A percentile compares a stretch with the other conserved stretches of the same genome.
Conservation (phyloP, 495 filamentous ascomycete species). For the Penicillium nucicola region DNA sequence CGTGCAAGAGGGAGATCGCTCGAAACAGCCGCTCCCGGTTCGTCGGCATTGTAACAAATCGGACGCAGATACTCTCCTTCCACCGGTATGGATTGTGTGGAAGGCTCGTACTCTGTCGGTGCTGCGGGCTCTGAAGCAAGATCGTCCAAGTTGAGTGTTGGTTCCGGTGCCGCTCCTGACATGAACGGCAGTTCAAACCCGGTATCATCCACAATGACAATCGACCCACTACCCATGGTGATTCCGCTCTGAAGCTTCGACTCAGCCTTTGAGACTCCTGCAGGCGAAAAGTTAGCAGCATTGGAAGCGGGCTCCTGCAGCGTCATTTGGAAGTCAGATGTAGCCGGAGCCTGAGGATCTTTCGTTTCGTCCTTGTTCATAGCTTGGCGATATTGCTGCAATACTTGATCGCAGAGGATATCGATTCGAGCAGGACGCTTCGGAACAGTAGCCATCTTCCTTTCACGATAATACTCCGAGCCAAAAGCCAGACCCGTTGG, state of each 20-base stretch:
- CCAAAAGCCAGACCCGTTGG: conserved; percentile 47
- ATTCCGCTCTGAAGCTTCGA: conserved; percentile 54
- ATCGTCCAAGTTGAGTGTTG: conserved; percentile 4
- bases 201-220: conserved; percentile 75
- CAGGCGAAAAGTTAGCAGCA: background rate
- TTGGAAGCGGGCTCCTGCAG: conserved; percentile 1
- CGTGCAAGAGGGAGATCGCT: conserved; percentile 15
- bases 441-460: conserved; percentile 31
- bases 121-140: conserved; percentile 4
- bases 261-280: conserved; percentile 4
- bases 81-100: conserved; percentile 18
- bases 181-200: conserved; percentile 35
- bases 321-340: conserved; percentile 6
- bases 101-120: conserved; percentile 18
- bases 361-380: conserved; percentile 13
- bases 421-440: conserved; percentile 59
- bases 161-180: conserved; percentile 32
- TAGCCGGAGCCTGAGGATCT: conserved; percentile 1
- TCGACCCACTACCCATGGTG: conserved; percentile 77
- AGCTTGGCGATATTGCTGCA: conserved; percentile 56
- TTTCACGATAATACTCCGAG: conserved; percentile 44
- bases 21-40: conserved; percentile 10
- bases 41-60: conserved; percentile 30
- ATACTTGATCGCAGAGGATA: conserved; percentile 70
- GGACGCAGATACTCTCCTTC: conserved; percentile 33